Evolutionary conservation across 208 protist genomes (phyloP).

Genomic region (Balamuthia mandrillaris): DNA sequence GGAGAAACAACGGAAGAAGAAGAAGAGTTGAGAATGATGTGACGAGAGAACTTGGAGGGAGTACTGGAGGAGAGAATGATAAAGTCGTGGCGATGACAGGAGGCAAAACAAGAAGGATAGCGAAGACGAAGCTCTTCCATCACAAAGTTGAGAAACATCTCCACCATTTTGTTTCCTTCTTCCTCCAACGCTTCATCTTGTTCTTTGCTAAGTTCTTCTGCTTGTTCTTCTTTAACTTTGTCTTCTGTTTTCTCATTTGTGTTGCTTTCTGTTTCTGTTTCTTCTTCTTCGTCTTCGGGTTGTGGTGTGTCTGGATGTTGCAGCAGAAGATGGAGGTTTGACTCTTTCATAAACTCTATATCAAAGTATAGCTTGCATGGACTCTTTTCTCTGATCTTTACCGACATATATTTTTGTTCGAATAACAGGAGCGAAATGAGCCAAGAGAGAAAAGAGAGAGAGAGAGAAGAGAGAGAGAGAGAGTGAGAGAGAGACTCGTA

Average conservation of each 20-base stretch:
- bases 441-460: not conserved
- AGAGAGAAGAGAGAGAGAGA: too few species aligned
- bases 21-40: not conserved
- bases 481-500: not conserved
- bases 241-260: too few species aligned
- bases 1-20: too few species aligned
- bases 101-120: not conserved
- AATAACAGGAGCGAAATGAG: not conserved
- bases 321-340: not conserved
- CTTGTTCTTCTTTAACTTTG: too few species aligned
- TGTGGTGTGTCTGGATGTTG: not conserved
- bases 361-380: constrained; percentile 28
- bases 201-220: too few species aligned
- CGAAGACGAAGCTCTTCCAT: not conserved
- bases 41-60: constrained; percentile 2
- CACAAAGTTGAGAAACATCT: not conserved
- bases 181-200: too few species aligned
- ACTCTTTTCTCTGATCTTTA: too few species aligned
- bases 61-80: not conserved
- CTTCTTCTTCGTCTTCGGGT: too few species aligned
- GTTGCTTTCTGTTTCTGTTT: too few species aligned
- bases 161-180: not conserved
- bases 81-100: not conserved
- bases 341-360: not conserved
- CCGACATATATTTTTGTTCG: too few species aligned